Evolutionary conservation across 2,329 filamentous ascomycete species (phyloP), one percentile per base, ranked within the genome.

Genomic region (Sphaceloma murrayae): DNA sequence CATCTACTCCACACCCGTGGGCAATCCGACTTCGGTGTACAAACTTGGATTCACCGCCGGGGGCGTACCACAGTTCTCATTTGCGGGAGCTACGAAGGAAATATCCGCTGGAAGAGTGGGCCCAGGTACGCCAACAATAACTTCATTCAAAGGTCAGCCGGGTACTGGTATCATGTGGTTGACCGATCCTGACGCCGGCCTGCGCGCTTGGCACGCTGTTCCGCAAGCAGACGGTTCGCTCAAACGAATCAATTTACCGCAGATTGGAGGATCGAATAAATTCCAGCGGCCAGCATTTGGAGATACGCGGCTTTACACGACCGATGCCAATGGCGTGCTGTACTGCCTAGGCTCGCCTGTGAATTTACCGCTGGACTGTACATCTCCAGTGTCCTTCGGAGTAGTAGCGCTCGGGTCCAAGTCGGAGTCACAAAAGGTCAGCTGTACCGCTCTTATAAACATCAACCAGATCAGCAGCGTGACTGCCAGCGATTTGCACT

Each of bases 111-210:
- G 53, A 11, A 45, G 54, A 34, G 57, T 57, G 8, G 59, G 59
- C 24, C 52, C 53, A 2, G 61, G 60, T 10, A 52, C 60, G 5
- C 58, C 61, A 5, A 64, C 62, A 0, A 53, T 66, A 5, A 67
- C 62, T 1, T 60, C 57, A 7, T 58, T 57, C 46, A 59, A 61
- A 13, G 58, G 58, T 11, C 53, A 60, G 39, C 48, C 58, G 30
- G 61, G 63, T 3, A 62, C 60, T 10, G 64, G 55, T 3, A 58
- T 66, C 48, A 53, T 67, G 5, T 68, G 65, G 65, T 52, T 67
- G 14, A 57, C 60, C 1, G 64, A 67, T 46, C 58, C 61, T 18
- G 58, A 60, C 47, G 52, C 49, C n/a, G 65, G 65, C 2, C 50
- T 68, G 14, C 52, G 56, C 32, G 66, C 63, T 1, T 68, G 60